Evolutionary conservation across 208 protist genomes (phyloP).

Genomic region (Leishmania martiniquensis): DNA sequence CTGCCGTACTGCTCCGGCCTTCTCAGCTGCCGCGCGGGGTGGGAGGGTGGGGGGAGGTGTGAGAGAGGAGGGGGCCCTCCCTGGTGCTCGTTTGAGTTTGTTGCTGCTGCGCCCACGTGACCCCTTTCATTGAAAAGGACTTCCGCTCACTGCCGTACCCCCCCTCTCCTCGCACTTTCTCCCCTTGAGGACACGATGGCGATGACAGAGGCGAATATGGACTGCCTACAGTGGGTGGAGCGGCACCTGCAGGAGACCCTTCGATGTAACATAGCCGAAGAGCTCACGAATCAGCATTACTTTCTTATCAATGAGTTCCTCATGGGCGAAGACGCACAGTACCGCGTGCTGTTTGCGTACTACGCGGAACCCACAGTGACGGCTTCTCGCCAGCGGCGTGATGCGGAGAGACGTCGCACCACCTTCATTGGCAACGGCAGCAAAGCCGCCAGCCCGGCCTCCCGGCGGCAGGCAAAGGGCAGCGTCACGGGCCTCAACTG

Average conservation of each 20-base stretch:
- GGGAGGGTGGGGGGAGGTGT: too few relatives aligned
- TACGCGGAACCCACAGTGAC: slow-evolving; percentile 35
- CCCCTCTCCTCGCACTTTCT: not conserved
- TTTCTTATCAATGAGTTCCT: slow-evolving; percentile 83
- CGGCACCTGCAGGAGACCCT: slow-evolving; percentile 66
- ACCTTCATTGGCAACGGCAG: not conserved
- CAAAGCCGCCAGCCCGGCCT: not conserved
- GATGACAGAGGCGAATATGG: slow-evolving; percentile 72
- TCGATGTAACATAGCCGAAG: slow-evolving; percentile 34
- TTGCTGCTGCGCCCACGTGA: not conserved
- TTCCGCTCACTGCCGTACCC: not conserved
- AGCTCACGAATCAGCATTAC: slow-evolving; percentile 55
- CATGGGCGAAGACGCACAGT: slow-evolving; percentile 75
- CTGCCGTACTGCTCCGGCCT: not conserved
- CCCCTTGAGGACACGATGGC: not conserved
- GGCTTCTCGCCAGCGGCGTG: not conserved
- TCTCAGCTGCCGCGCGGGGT: not conserved
- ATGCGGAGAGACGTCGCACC: not conserved
- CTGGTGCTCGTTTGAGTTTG: not conserved
- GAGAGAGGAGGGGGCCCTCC: too few relatives aligned
- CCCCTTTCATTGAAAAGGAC: not conserved
- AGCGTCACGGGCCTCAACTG: slow-evolving; percentile 16
- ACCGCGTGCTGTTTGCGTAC: slow-evolving; percentile 75
- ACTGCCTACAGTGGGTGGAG: slow-evolving; percentile 84
- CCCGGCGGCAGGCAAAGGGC: slow-evolving; percentile 12